phyloP scores from a whole-genome alignment of 768 basidiomycete genomes.

The Dendrothele bispora region DNA sequence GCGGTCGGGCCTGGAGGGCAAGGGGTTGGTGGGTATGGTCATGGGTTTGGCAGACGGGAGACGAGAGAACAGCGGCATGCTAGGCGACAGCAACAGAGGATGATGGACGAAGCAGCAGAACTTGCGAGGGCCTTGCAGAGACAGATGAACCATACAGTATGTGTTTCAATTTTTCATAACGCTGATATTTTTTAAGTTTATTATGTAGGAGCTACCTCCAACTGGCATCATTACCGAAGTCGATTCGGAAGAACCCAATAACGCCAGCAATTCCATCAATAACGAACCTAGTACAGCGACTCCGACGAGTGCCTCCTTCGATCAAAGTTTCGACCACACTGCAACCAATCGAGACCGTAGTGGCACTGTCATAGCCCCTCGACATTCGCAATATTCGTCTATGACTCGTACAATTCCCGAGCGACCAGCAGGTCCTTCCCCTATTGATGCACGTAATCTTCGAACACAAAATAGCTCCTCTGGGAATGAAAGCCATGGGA shows the following conservation, averaged over 20 bases:
- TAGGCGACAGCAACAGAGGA: constrained; percentile 49
- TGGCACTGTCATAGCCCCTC: constrained; percentile 74
- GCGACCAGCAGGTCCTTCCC: too few relatives aligned
- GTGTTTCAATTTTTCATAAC: constrained; percentile 7
- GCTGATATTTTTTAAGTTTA: too few relatives aligned
- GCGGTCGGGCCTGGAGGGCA: constrained; percentile 73
- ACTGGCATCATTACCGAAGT: constrained; percentile 1
- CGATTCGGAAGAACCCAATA: background rate
- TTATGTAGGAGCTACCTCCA: too few relatives aligned
- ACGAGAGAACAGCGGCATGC: constrained; percentile 71
- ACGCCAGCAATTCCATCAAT: background rate
- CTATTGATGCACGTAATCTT: constrained; percentile 14
- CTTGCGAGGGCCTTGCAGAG: constrained; percentile 58
- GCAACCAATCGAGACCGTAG: constrained; percentile 64
- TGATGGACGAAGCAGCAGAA: constrained; percentile 60
- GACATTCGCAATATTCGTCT: constrained; percentile 43
- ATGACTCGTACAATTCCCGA: too few relatives aligned
- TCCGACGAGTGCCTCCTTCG: constrained; percentile 45
- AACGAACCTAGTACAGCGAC: background rate
- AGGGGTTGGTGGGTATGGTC: constrained; percentile 58
- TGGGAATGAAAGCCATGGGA: too few relatives aligned
- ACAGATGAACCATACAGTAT: constrained; percentile 40
- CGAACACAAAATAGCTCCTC: constrained; percentile 7
- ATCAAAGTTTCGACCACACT: constrained; percentile 60
- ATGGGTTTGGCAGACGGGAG: constrained; percentile 41